phyloP scores from a whole-genome alignment of 1,284 basidiomycete species.

The Fomitopsis betulina region DNA sequence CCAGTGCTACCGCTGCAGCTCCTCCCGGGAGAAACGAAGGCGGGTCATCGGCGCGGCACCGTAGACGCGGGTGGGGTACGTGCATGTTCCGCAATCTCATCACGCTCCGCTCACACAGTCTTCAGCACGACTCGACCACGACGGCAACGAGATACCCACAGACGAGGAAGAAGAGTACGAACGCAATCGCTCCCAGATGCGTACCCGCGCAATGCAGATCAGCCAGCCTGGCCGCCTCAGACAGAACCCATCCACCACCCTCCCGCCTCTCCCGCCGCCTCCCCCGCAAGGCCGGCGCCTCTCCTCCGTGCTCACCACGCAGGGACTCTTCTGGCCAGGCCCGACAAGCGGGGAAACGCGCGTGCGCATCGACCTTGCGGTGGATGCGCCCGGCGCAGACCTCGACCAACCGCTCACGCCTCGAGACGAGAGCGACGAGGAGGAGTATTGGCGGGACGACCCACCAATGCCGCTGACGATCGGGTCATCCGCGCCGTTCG shows the following conservation, averaged over 20 bases:
- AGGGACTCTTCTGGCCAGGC: constrained; percentile 13
- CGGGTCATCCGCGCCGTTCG: constrained; percentile 20
- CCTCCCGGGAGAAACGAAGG: neutral
- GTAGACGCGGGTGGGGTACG: constrained; percentile 21
- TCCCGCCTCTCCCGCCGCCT: constrained; percentile 8
- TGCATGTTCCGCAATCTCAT: neutral
- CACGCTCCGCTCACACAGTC: neutral
- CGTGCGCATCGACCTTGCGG: constrained; percentile 6
- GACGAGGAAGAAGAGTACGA: constrained; percentile 26
- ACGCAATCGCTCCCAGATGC: constrained; percentile 22
- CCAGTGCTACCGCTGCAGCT: neutral
- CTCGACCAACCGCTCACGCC: constrained; percentile 1
- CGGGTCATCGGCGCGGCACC: constrained; percentile 1
- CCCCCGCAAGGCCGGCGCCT: constrained; percentile 13
- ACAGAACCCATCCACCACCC: neutral
- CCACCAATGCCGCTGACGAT: constrained; percentile 5
- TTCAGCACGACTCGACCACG: constrained; percentile 21
- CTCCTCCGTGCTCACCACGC: constrained; percentile 16
- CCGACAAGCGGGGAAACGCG: constrained; percentile 1
- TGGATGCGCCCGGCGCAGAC: neutral
- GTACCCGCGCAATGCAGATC: constrained; percentile 20
- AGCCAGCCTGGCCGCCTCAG: constrained; percentile 8
- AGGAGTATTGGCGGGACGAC: constrained; percentile 1
- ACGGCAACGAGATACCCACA: constrained; percentile 21
- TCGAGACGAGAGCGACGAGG: neutral